A percentile compares a stretch with the other conserved stretches of the same genome.
Evolutionary conservation across 2,329 filamentous ascomycete species (phyloP).

Genomic region (Elsinoe perseae): DNA sequence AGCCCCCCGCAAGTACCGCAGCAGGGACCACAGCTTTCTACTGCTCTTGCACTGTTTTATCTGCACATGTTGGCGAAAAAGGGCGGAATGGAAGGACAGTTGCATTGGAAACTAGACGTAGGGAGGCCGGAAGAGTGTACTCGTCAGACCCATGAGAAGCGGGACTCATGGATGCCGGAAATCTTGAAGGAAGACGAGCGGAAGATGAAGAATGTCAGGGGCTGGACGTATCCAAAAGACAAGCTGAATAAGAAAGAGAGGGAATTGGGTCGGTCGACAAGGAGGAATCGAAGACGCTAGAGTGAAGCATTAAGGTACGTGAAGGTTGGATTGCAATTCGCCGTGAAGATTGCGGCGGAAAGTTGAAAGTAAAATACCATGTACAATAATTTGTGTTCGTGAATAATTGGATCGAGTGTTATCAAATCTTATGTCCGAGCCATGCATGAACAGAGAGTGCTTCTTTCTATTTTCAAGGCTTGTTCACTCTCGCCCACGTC

Average conservation of each 20-base stretch:
- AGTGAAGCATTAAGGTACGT: not conserved
- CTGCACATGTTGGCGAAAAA: constrained; percentile 64
- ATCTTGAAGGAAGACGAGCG: constrained; percentile 67
- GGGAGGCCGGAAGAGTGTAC: constrained; percentile 67
- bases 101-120: constrained; percentile 61
- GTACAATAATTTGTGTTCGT: not conserved
- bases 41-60: constrained; percentile 68
- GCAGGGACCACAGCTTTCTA: constrained; percentile 49
- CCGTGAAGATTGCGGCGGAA: not conserved
- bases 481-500: too few relatives aligned
- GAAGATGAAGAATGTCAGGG: constrained; percentile 63
- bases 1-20: constrained; percentile 20
- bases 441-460: not conserved
- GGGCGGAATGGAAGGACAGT: constrained; percentile 51
- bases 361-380: not conserved
- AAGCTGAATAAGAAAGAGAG: constrained; percentile 60
- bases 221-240: constrained; percentile 71
- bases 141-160: constrained; percentile 56
- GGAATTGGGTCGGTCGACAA: not conserved
- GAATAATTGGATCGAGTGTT: not conserved
- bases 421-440: too few relatives aligned
- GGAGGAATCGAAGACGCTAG: constrained; percentile 5
- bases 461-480: too few relatives aligned
- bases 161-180: constrained; percentile 69
- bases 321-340: not conserved